These are phyloP conservation scores for Podospora anserina DNA, from an alignment of 495 filamentous ascomycete genomes.

Conservation along the genomic window DNA sequence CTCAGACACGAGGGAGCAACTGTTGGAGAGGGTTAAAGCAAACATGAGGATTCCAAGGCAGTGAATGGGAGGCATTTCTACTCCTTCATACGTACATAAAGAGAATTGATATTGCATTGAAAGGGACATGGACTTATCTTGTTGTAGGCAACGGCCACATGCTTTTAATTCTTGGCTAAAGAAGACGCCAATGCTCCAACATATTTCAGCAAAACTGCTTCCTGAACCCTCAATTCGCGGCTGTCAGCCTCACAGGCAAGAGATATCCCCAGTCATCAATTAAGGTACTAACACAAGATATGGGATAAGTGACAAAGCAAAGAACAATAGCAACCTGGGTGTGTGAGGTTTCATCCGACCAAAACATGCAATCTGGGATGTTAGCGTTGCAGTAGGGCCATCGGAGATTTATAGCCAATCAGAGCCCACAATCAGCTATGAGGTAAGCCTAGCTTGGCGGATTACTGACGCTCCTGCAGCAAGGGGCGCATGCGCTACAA, in stretches of 20 bases:
- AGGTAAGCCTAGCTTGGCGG: conserved; percentile 9
- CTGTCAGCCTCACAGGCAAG: not conserved
- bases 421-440: not conserved
- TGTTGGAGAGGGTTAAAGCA: conserved; percentile 75
- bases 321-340: no score
- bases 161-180: not conserved
- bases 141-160: no score
- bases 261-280: not conserved
- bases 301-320: not conserved
- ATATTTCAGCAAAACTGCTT: not conserved
- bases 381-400: not conserved
- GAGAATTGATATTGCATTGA: not conserved
- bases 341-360: not conserved
- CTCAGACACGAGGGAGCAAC: conserved; percentile 65
- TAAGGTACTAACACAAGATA: not conserved
- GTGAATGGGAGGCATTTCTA: not conserved
- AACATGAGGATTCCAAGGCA: conserved; percentile 61
- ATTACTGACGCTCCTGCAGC: not conserved
- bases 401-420: conserved; percentile 17
- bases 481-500: conserved; percentile 3
- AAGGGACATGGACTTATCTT: no score
- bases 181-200: not conserved
- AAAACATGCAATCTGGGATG: not conserved
- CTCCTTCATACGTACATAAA: not conserved
- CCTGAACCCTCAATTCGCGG: not conserved